These are phyloP conservation scores for Diaporthe capsici DNA, from an alignment of 2,329 filamentous ascomycete genomes.

Conservation along the genomic window DNA sequence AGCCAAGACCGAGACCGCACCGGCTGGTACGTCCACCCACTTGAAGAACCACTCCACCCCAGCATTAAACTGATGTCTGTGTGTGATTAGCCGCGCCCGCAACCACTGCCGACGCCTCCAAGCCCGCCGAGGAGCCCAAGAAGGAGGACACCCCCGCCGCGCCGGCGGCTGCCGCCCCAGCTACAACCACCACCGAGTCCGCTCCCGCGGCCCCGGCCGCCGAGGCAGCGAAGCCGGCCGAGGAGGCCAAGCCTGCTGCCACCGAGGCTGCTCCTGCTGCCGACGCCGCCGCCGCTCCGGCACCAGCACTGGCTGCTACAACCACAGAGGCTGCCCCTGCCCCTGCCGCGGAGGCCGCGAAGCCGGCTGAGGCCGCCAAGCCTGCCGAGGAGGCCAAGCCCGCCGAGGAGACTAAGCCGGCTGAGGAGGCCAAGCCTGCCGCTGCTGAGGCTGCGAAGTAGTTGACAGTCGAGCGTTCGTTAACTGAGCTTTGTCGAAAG, in stretches of 20 bases:
- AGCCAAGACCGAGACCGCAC: slow-evolving; percentile 54
- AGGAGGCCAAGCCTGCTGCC: slow-evolving; percentile 45
- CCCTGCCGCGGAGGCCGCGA: slow-evolving; percentile 8
- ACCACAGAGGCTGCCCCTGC: slow-evolving; percentile 40
- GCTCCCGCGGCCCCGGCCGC: slow-evolving; percentile 46
- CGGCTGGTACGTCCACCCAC: slow-evolving; percentile 48
- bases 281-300: background rate
- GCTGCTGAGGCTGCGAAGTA: slow-evolving; percentile 29
- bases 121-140: slow-evolving; percentile 46
- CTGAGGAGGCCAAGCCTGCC: slow-evolving; percentile 31
- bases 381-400: slow-evolving; percentile 24
- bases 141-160: slow-evolving; percentile 45
- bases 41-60: background rate
- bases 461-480: background rate
- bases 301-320: slow-evolving; percentile 5
- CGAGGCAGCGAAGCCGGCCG: slow-evolving; percentile 42
- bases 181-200: slow-evolving; percentile 36
- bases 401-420: slow-evolving; percentile 19
- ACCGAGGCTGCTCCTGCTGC: slow-evolving; percentile 41
- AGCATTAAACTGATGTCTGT: slow-evolving; percentile 4
- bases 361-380: slow-evolving; percentile 40
- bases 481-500: background rate
- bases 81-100: slow-evolving; percentile 41
- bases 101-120: slow-evolving; percentile 41
- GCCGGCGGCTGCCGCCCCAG: slow-evolving; percentile 45